Base-by-base conservation (phyloP, 306 rosid genomes). In the Vicia faba region DNA sequence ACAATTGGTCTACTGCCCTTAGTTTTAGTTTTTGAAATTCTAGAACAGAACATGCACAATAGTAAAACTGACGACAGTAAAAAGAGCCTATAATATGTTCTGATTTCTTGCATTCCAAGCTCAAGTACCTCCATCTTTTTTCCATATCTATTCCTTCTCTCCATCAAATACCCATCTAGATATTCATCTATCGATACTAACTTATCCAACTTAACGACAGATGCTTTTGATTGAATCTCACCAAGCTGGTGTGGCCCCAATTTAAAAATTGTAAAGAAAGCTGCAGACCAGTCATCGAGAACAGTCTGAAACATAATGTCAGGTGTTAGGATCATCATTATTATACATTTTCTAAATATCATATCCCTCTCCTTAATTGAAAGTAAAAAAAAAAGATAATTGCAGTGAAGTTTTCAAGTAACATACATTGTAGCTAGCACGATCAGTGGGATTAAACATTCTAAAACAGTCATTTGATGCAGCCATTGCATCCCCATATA, bases 61-160 rank as follows among this genome's bases (percentile, higher is more conserved):
- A 95, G 79, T 61, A 95, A 77, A 19, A 85, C 91, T 19, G 97
- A 90, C 61, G 97, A 95, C 70, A 95, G 79, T 77, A 90, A 79
- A 83, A 95, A 95, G 63, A 95, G 95, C 83, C 99, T 86, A 79
- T 90, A 90, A 81, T 95, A 95, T 68, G 99, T 82, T 90, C 99
- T 85, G 69, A 90, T 95, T 84, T 95, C 99, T 74, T 90, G 99
- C 92, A 90, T 79, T 76, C 99, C 99, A 74, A 90, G 85, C 23
- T 95, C 99, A 72, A 95, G 84, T 64, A 88, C 97, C 83, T 95
- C 99, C 82, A 69, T 82, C 90, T 95, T 95, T 88, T 88, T 95
- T 29, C 95, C 99, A 45, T 90, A 88, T 74, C 99, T 90, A 66
- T 92, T 90, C 61, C 90, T 93, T 48, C 99, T 90, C 78, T 90